Base-by-base conservation (phyloP, 345 rosid species). In the Acer yangbiense region DNA sequence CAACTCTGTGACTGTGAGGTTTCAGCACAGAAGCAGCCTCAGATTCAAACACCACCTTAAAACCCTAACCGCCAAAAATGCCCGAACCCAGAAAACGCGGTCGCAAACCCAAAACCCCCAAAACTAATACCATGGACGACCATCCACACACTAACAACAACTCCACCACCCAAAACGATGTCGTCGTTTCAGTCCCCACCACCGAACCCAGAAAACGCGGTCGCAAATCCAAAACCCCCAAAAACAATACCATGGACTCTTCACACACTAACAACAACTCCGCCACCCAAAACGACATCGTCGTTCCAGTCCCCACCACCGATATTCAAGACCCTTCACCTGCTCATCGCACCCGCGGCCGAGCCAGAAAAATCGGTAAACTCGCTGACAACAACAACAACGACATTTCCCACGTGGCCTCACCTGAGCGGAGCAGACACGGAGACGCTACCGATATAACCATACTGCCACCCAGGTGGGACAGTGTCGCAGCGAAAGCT, bases 401-500 rank as follows among this genome's bases (percentile, higher is more conserved):
- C 48, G 69, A n/a, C 35, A 6, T 61, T 46, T 83, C 82, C 29
- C 82, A 68, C 10, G 48, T 44, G 74, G 68, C 79, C 2, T 82
- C 83, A 10, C 82, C 84, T 0, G 87, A 86, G 68, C 76, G 85
- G 32, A 50, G 82, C 81, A 87, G 8, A 80, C 85, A 73, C 81
- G 85, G 29, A 54, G 91, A 73, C 65, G 77, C 64, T 65, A 84
- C 21, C 83, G 76, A 73, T 4, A 44, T 73, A 25, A 62, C 68
- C 23, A 62, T 44, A 43, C 17, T 82, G 67, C 76, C 48, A 81
- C 75, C 29, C 9, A 84, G 87, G 76, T 92, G 97, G 91, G 98
- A 92, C 75, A 84, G 81, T 67, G 95, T 88, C 7, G 77, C 63
- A 3, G 90, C 82, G 68, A 91, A 90, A 78, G 98, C 86, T 43